Base-by-base conservation (phyloP, 208 protist genomes). In the Trypanosoma caninum region DNA sequence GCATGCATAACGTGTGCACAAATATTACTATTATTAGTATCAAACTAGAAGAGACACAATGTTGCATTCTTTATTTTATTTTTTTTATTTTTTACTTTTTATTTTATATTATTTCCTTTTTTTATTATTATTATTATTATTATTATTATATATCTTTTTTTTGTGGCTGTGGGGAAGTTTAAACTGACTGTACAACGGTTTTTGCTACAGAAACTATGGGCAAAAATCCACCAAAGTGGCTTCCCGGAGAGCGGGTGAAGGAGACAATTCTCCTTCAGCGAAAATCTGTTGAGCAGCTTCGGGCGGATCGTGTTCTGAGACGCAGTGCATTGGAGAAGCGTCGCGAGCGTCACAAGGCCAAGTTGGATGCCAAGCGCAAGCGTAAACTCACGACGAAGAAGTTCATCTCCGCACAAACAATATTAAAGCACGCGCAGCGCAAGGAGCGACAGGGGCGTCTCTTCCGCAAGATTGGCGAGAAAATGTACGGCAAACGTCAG, bases 201-300 rank as follows among this genome's bases (percentile, higher is more conserved):
- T 55, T 33, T 30, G 2, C 28, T 63, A 27, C 28, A 25, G 30
- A 60, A 27, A 37, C 34, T 18, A 95, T 95, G 88, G 88, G 84
- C 23, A 91, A 92, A 69, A 76, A 82, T 45, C 88, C 88, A 13
- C 88, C 88, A 20, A 95, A 95, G 65, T 95, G 88, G 88, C 85
- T 95, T 3, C 88, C 88, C 1, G 88, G 88, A 2, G 82, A 92
- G 25, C 88, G 88, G n/a, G 88, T 95, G 70, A 95, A 92, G 80
- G 88, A 95, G 72, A 95, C 88, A 10, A 92, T 95, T 62, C 80
- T 95, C 13, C 74, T 92, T 34, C 88, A 95, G 72, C 88, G 88
- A 45, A 92, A 92, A 65, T 95, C 88, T 20, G 88, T 95, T 3
- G 88, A 95, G 73, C 88, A 92, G 70, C 78, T 95, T 20, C 72